Conservation (phyloP, 2,329 filamentous ascomycete genomes). For the Dothideomycetidae sp. region DNA sequence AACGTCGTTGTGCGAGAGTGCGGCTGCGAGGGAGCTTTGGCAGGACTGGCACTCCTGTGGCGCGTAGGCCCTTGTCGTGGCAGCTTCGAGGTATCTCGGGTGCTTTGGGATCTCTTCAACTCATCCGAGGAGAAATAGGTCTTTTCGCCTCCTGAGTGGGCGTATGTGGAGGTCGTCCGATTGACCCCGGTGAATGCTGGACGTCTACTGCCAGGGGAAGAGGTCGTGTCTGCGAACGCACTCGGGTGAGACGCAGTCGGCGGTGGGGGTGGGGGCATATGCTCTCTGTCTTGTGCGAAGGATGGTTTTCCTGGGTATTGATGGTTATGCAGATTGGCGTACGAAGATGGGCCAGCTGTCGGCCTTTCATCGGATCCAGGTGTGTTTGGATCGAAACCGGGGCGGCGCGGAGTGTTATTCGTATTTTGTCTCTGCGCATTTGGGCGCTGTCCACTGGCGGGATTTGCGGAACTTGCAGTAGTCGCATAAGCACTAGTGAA, state of each 20-base stretch:
- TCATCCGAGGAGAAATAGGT: conserved; percentile 40
- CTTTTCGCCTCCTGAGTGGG: conserved; percentile 33
- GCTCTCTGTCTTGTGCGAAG: conserved; percentile 24
- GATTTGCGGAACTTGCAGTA: conserved; percentile 12
- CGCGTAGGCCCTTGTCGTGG: conserved; percentile 3
- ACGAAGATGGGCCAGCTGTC: conserved; percentile 33
- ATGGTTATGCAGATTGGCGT: conserved; percentile 10
- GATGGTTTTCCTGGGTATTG: conserved; percentile 4
- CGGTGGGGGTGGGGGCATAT: conserved; percentile 32
- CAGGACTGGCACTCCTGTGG: conserved; percentile 6
- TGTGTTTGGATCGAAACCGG: conserved; percentile 44
- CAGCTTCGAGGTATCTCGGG: conserved; percentile 28
- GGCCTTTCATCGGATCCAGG: conserved; percentile 46
- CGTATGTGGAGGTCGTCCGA: conserved; percentile 3
- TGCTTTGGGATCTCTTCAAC: conserved; percentile 39
- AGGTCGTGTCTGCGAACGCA: conserved; percentile 31
- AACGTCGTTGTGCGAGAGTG: conserved; percentile 10
- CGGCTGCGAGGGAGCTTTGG: conserved; percentile 3
- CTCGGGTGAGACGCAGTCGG: conserved; percentile 37
- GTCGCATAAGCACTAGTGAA: too few relatives aligned
- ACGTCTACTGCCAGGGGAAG: neutral
- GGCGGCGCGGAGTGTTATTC: conserved; percentile 34
- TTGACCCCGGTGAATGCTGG: neutral
- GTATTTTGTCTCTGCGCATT: conserved; percentile 26
- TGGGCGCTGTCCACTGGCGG: conserved; percentile 14